Base-by-base conservation (phyloP, 2,329 filamentous ascomycete species). In the Nigrospora oryzae region DNA sequence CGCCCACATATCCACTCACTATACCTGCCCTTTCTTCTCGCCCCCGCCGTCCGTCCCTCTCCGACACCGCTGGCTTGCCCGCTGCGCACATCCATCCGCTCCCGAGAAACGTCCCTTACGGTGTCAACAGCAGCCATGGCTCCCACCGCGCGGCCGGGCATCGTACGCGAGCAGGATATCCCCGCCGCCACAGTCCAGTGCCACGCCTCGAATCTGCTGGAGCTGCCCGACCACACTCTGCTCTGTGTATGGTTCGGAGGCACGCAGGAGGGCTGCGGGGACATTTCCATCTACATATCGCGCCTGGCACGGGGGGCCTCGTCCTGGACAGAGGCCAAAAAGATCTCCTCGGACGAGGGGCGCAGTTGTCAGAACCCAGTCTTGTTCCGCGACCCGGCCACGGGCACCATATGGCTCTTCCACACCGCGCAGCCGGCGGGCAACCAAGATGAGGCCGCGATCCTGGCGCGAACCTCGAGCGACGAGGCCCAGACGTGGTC, bases 311-410 rank as follows among this genome's bases (percentile, higher is more conserved):
- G 59, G 1, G 62, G 59, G 0, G 46, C 59, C 0, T 43, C 41
- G 0, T 38, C 49, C 3, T 71, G 68, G 68, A 51, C 54, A 0
- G 34, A 49, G 0, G 61, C 67, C 0, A 40, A 52, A 0, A 67
- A 60, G 41, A 59, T 70, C 2, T 68, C 67, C 0, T 61, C 59
- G 11, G 69, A 68, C 45, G 46, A 56, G 5, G 55, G 58, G 16
- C 60, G 66, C 13, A 71, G 68, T 49, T 68, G 69, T 36, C 68
- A 71, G 48, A 71, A 71, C 32, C 69, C 68, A 0, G 59, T 71
- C 1, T 51, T 71, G 3, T 71, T 71, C 45, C 53, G 53, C 6
- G 59, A 57, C 2, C 64, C 67, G 1, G 47, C 49, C 1, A 62
- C 56, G 0, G 58, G 56, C 1, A 53, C 59, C 1, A 38, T 71